Base-by-base conservation (phyloP, 164 flowering plant genomes). In the Chimonanthus praecox region DNA sequence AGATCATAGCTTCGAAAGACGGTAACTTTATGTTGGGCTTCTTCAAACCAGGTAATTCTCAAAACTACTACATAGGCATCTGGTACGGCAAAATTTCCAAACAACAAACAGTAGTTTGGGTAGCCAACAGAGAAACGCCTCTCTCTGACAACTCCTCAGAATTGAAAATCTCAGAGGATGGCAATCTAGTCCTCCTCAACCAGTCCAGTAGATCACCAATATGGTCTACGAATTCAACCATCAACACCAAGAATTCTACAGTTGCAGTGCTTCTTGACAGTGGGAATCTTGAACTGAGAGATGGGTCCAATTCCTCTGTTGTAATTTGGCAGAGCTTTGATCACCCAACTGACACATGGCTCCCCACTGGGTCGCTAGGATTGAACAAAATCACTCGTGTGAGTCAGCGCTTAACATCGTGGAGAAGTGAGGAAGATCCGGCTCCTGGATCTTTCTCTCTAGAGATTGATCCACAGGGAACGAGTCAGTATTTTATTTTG, bases 151-250 rank as follows among this genome's bases (percentile, higher is more conserved):
- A 49, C 7, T 47, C 69, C 7, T 72, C 76, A 6, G 68, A 71
- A 50, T n/a, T 80, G 8, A 75, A 50, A 70, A 70, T 79, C 64
- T 58, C 72, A 58, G 76, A 69, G 6, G 71, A 79, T 73, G 76
- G 74, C 3, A 79, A 75, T 66, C 47, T 75, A 58, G 74, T 82
- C 61, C 74, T 84, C 6, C 47, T 75, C 49, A 61, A 72, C 68
- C n/a, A 63, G 48, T 64, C 76, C 48, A 73, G 71, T 16, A 33
- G 33, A n/a, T 13, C 70, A 33, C 44, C 33, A 21, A 58, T 80
- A 47, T 82, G 87, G 87, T 80, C 83, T 0, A 79, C 82, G 0
- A 73, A 82, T 67, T 46, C 77, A 54, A 78, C 47, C 67, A 65
- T 74, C 8, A 16, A 15, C 5, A 20, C 48, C 33, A 21, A 49